A percentile compares a stretch with the other conserved stretches of the same genome.
Evolutionary conservation across 345 rosid species (phyloP).

Genomic region (Lepidium sativum): DNA sequence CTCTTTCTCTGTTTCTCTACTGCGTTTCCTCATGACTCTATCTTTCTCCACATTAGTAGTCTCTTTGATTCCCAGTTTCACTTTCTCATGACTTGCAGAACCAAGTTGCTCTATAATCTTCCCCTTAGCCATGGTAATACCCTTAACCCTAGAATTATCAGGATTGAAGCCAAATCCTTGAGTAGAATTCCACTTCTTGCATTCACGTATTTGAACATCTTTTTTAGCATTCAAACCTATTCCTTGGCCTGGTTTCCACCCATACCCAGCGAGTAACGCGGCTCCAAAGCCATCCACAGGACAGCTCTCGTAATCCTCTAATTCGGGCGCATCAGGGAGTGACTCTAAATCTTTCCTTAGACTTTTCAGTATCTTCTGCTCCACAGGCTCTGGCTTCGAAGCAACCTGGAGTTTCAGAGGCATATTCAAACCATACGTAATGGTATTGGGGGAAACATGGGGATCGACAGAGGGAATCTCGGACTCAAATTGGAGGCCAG

Average conservation of each 20-base stretch:
- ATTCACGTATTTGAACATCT: constrained; percentile 45
- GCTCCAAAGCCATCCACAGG: constrained; percentile 72
- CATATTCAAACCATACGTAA: constrained; percentile 55
- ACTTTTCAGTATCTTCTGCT: constrained; percentile 35
- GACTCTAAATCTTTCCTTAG: constrained; percentile 40
- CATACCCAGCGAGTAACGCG: constrained; percentile 69
- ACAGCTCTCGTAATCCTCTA: constrained; percentile 49
- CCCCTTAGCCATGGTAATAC: constrained; percentile 34
- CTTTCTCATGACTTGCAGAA: neutral
- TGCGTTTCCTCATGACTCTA: constrained; percentile 8
- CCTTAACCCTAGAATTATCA: neutral
- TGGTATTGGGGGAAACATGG: neutral
- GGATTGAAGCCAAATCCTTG: constrained; percentile 44
- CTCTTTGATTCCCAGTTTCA: constrained; percentile 10
- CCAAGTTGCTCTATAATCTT: constrained; percentile 24
- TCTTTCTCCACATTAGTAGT: constrained; percentile 27
- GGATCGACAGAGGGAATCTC: constrained; percentile 16
- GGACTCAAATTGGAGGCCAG: constrained; percentile 34
- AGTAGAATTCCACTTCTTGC: constrained; percentile 30
- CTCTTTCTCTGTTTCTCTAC: constrained; percentile 15
- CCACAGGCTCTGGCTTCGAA: constrained; percentile 16
- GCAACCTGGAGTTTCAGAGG: constrained; percentile 17
- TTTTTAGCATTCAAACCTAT: constrained; percentile 57
- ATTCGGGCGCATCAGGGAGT: constrained; percentile 53
- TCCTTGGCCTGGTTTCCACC: constrained; percentile 75